Evolutionary conservation across 306 rosid genomes (phyloP).

Genomic region (Fragaria ananassa): DNA sequence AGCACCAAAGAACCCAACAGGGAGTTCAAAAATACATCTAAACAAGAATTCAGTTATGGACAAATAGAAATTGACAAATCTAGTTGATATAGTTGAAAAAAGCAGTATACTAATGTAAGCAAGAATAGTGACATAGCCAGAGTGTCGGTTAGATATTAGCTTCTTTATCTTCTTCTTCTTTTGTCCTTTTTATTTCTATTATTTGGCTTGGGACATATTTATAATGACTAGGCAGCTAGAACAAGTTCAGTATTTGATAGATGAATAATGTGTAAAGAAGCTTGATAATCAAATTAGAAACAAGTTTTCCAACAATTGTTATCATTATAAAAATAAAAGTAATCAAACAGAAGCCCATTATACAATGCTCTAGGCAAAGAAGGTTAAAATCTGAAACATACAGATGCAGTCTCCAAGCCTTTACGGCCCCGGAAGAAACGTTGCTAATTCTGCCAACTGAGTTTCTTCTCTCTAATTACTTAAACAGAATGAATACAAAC

Average conservation of each 20-base stretch:
- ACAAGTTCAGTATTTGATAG: not conserved
- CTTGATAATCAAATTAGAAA: not conserved
- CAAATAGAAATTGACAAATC: not conserved
- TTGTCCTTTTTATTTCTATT: not conserved
- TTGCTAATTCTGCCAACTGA: too few relatives aligned
- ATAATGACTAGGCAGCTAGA: not conserved
- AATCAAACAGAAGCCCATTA: conserved; percentile 20
- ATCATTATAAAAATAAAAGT: not conserved
- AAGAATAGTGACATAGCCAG: not conserved
- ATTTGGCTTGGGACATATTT: not conserved
- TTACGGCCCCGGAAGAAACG: too few relatives aligned
- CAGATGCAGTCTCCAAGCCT: conserved; percentile 57
- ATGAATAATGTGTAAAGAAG: not conserved
- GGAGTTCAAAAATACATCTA: too few relatives aligned
- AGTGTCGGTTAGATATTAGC: not conserved
- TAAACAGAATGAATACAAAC: too few relatives aligned
- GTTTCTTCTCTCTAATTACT: too few relatives aligned
- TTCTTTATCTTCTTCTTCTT: not conserved
- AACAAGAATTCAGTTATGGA: not conserved
- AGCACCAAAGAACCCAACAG: too few relatives aligned
- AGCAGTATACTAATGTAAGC: not conserved
- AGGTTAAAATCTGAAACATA: conserved; percentile 40
- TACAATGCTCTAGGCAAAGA: conserved; percentile 13
- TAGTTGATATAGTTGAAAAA: not conserved
- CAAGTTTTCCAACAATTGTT: not conserved